These are phyloP conservation scores for Leccinum longicurvipes DNA, from an alignment of 768 basidiomycete genomes.

Conservation along the genomic window DNA sequence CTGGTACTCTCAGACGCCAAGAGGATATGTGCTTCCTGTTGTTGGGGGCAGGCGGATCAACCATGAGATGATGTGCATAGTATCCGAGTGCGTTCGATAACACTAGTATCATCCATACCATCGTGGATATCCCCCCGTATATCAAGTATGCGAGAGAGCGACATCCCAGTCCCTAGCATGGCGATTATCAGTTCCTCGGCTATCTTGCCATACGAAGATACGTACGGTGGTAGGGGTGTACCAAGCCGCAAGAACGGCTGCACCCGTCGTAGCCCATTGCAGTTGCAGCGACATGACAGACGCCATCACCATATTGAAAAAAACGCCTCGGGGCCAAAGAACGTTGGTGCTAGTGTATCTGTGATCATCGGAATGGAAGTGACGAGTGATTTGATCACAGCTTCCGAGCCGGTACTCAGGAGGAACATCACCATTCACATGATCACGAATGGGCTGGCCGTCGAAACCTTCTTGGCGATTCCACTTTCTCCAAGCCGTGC, in stretches of 20 bases:
- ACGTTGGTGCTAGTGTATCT: not conserved
- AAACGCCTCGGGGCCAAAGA: slow-evolving; percentile 20
- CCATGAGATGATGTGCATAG: too few species aligned
- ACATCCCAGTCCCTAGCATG: slow-evolving; percentile 30
- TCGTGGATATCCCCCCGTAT: slow-evolving; percentile 30
- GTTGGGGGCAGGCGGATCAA: too few species aligned
- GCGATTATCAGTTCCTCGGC: not conserved
- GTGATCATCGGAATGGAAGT: slow-evolving; percentile 15
- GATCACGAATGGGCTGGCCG: not conserved
- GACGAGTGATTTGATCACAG: slow-evolving; percentile 14
- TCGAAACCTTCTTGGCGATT: slow-evolving; percentile 2
- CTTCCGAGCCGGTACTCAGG: slow-evolving; percentile 18
- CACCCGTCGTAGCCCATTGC: slow-evolving; percentile 33
- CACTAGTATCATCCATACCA: slow-evolving; percentile 31
- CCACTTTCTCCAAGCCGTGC: slow-evolving; percentile 9
- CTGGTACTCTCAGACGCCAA: too few species aligned
- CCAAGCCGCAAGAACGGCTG: slow-evolving; percentile 27
- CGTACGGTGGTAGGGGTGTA: slow-evolving; percentile 31
- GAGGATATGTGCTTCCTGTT: too few species aligned
- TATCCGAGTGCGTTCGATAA: too few species aligned
- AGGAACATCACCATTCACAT: slow-evolving; percentile 1
- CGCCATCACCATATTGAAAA: slow-evolving; percentile 28
- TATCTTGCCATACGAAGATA: not conserved
- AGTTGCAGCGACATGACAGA: slow-evolving; percentile 27
- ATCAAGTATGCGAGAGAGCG: slow-evolving; percentile 31